Evolutionary conservation across 1,284 basidiomycete species (phyloP), one percentile per base, ranked within the genome.

Genomic region (Phylloboletellus chloephorus): DNA sequence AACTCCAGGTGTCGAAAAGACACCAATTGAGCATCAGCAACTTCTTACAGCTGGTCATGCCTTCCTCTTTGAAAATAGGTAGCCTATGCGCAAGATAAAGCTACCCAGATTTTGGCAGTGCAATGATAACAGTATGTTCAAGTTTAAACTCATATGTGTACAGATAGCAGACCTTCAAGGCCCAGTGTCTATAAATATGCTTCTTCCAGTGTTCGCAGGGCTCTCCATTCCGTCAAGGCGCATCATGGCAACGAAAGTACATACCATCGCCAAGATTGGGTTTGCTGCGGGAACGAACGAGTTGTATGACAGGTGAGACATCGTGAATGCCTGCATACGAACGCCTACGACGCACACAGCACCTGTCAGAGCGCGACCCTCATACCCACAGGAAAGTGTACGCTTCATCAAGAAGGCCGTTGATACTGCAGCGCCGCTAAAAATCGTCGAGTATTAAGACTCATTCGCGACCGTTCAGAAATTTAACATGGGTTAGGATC

Each of bases 281-380:
- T 89, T 86, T 53, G 80, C 74, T 0, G 56, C 63, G 13, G 86
- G 82, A 1, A 86, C 81, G 0, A 88, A 85, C 53, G 81, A 84
- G 31, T 64, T 84, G 4, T 89, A 89, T 52, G 82, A 89, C 52
- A 70, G 74, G 83, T 81, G 32, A 39, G 21, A 10, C 11, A 25
- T n/a, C 12, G 5, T 20, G 11, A 8, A 26, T 26, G 20, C 21
- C 17, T 12, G 9, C 21, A 2, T 22, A 1, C n/a, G 21, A 5
- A 15, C n/a, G n/a, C 24, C 20, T n/a, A 31, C 16, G 7, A 30
- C 22, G 11, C 12, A 9, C 9, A n/a, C n/a, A n/a, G n/a, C n/a
- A n/a, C n/a, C 16, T 3, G 9, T 4, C 44, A 47, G 84, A 29
- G 78, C 71, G 3, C 76, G 86, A 1, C 87, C 87, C 1, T 81